Evolutionary conservation across 2,329 filamentous ascomycete species (phyloP).

Genomic region (Colletotrichum abscissum): DNA sequence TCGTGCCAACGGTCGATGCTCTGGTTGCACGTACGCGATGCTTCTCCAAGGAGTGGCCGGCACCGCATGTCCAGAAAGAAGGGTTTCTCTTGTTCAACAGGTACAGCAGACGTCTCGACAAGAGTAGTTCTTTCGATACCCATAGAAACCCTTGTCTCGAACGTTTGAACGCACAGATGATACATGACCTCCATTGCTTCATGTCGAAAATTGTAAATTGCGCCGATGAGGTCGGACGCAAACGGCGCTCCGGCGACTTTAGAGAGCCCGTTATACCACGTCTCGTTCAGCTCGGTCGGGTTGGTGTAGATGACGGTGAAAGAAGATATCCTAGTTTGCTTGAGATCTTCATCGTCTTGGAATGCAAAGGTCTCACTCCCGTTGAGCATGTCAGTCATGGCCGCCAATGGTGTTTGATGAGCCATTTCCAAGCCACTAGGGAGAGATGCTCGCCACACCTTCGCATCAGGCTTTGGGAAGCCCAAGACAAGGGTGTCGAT

Average conservation of each 20-base stretch:
- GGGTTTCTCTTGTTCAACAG: neutral
- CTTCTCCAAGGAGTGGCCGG: neutral
- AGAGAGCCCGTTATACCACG: neutral
- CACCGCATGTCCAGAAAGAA: neutral
- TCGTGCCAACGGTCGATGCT: neutral
- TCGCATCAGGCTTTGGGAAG: neutral
- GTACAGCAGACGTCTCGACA: neutral
- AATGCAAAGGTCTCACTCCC: slow-evolving; percentile 1
- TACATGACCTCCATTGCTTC: neutral
- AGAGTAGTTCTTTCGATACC: neutral
- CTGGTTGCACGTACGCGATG: neutral
- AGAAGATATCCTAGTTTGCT: neutral
- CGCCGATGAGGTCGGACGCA: neutral
- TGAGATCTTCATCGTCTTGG: neutral
- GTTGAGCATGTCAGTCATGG: slow-evolving; percentile 4
- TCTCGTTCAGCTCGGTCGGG: neutral
- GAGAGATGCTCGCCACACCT: slow-evolving; percentile 6
- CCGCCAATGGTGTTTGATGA: neutral
- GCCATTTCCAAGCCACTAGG: neutral
- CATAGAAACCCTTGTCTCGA: neutral
- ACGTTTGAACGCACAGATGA: slow-evolving; percentile 10
- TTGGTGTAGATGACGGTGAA: neutral
- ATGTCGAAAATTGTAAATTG: neutral
- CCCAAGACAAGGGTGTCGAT: neutral
- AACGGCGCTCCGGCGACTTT: neutral